Conservation (phyloP, 306 rosid species). For the Prunus dulcis region DNA sequence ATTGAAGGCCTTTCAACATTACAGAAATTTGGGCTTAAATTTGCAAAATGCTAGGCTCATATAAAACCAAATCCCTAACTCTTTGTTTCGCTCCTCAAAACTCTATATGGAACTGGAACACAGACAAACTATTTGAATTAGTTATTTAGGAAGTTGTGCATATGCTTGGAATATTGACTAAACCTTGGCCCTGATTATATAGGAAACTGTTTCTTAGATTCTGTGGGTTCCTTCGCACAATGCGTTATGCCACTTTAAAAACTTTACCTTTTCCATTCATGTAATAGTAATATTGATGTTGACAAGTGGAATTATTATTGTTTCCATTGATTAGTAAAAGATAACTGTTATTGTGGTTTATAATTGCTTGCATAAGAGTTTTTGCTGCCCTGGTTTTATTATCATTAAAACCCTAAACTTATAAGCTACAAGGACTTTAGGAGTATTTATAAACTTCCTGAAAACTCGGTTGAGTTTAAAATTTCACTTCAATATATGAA, state of each 20-base stretch:
- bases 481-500: background rate
- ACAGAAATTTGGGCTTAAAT: too few relatives aligned
- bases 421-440: background rate
- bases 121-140: background rate
- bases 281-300: background rate
- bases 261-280: background rate
- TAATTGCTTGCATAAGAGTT: background rate
- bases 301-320: background rate
- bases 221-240: background rate
- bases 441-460: background rate
- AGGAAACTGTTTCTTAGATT: background rate
- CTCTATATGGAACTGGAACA: background rate
- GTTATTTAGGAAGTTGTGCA: background rate
- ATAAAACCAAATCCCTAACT: background rate
- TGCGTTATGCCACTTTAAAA: background rate
- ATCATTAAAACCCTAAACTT: background rate
- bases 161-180: background rate
- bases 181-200: background rate
- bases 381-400: background rate
- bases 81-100: too few relatives aligned
- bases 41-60: background rate
- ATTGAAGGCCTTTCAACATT: too few relatives aligned
- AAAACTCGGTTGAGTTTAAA: background rate
- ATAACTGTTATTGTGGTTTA: background rate
- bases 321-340: background rate